Evolutionary conservation across 371 early-diverging fungal species (phyloP).

Genomic region (Batrachochytrium dendrobatidis): DNA sequence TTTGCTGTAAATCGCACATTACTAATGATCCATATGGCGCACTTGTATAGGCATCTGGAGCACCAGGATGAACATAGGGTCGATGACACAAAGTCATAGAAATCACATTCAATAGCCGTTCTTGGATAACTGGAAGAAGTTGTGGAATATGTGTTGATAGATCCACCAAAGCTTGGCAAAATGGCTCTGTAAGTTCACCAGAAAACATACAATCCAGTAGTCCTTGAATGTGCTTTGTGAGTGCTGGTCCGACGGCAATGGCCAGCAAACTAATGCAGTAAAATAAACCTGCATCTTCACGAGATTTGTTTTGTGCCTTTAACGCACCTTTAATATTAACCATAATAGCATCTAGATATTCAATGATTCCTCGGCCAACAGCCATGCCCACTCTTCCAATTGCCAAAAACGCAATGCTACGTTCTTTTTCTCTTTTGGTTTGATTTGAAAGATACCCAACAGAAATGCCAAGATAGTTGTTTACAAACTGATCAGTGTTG

Average conservation of each 20-base stretch:
- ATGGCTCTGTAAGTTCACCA: conserved; percentile 72
- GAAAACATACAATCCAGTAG: conserved; percentile 87
- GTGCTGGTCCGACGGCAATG: conserved; percentile 78
- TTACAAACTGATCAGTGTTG: conserved; percentile 43
- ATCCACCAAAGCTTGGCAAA: conserved; percentile 76
- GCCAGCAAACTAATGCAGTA: conserved; percentile 85
- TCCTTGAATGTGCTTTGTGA: conserved; percentile 78
- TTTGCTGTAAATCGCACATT: not conserved
- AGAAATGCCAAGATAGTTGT: conserved; percentile 43
- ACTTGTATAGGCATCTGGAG: not conserved
- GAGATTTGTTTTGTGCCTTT: not conserved
- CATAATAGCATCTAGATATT: conserved; percentile 69
- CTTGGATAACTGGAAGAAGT: conserved; percentile 76
- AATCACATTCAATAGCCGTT: not conserved
- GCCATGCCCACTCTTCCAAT: conserved; percentile 81
- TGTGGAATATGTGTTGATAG: conserved; percentile 77
- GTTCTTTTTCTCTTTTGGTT: conserved; percentile 72
- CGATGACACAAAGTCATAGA: not conserved
- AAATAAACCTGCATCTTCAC: conserved; percentile 43
- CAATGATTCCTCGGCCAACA: conserved; percentile 70
- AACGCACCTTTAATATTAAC: conserved; percentile 69
- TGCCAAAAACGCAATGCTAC: conserved; percentile 70
- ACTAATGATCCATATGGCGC: not conserved
- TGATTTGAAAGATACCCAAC: conserved; percentile 71
- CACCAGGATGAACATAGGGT: not conserved